These are phyloP conservation scores for Discostella pseudostelligera DNA, from an alignment of 108 stramenopile genomes.

Conservation along the genomic window DNA sequence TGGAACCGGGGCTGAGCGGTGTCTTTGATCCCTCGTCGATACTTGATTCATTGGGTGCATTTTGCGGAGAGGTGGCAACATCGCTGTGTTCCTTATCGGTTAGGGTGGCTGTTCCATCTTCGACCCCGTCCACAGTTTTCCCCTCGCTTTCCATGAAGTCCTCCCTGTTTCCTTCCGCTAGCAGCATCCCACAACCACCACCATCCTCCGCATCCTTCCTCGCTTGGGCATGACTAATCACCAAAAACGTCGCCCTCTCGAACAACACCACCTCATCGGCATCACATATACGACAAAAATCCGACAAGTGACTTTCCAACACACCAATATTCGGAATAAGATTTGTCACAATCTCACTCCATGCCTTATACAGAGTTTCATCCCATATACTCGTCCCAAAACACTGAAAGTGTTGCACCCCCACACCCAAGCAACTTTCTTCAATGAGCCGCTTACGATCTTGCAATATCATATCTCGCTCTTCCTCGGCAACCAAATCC, in stretches of 20 bases:
- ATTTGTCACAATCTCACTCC: constrained; percentile 96
- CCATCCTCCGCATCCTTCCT: constrained; percentile 25
- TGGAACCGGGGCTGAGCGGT: constrained; percentile 1
- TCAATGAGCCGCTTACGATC: constrained; percentile 81
- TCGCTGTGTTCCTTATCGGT: too few species aligned
- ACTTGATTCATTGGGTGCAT: constrained; percentile 15
- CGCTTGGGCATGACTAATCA: constrained; percentile 86
- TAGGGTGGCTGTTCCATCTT: constrained; percentile 1
- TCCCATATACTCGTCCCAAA: constrained; percentile 99
- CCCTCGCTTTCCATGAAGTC: background rate
- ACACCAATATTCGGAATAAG: constrained; percentile 96
- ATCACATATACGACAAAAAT: constrained; percentile 92
- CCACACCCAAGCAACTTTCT: constrained; percentile 64
- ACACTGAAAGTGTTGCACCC: constrained; percentile 80
- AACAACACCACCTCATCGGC: constrained; percentile 99
- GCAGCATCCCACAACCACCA: background rate
- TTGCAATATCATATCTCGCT: constrained; percentile 82
- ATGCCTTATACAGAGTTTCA: constrained; percentile 98
- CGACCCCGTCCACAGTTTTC: background rate
- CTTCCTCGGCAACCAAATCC: constrained; percentile 92
- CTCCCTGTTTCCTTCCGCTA: constrained; percentile 4
- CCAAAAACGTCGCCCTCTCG: constrained; percentile 97
- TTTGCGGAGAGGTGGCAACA: constrained; percentile 39
- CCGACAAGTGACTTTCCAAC: constrained; percentile 88
- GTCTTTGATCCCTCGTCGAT: constrained; percentile 5